Base-by-base conservation (phyloP, 495 filamentous ascomycete species). In the Xylaria bambusicola region DNA sequence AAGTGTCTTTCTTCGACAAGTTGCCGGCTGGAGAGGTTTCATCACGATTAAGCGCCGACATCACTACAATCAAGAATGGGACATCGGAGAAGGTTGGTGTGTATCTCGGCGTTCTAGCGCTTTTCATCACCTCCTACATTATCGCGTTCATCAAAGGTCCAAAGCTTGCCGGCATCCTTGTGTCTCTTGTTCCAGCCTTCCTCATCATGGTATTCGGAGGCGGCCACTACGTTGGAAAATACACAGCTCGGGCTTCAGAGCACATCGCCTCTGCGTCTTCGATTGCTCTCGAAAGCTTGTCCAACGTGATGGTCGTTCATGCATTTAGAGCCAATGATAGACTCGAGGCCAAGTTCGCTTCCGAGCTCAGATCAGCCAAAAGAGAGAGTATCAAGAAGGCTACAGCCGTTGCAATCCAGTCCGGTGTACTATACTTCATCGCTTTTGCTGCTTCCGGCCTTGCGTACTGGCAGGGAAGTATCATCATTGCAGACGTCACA, bases 21-120 rank as follows among this genome's bases (percentile, higher is more conserved):
- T 58, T 79, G 29, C 77, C 82, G 2, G 72, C 81, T 0, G 81
- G 83, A 7, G 84, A 88, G 71, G 83, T 88, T n/a, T 77, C 84
- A 4, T 82, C 82, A 20, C 76, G 84, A 31, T 72, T 89, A 15
- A 85, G 76, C 35, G 76, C 73, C 46, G 86, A 89, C 60, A 82
- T 87, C 29, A 78, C 83, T 49, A 77, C 80, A 6, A 83, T 88
- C 56, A 83, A 80, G 31, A 80, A 79, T 0, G 86, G 86, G 21
- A 87, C 85, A 9, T 82, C 83, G 0, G 86, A 89, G 69, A 89
- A 89, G 64, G 84, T 86, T 13, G 86, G 85, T 29, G 80, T 88
- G 6, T 80, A 78, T 42, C 66, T 88, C 29, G 75, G 78, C 33
- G 82, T 79, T 35, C 60, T 86, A 10, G 78, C 82, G 12, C 88